Base-by-base conservation (phyloP, 2,329 filamentous ascomycete species). In the Pestalotiopsis sp. region DNA sequence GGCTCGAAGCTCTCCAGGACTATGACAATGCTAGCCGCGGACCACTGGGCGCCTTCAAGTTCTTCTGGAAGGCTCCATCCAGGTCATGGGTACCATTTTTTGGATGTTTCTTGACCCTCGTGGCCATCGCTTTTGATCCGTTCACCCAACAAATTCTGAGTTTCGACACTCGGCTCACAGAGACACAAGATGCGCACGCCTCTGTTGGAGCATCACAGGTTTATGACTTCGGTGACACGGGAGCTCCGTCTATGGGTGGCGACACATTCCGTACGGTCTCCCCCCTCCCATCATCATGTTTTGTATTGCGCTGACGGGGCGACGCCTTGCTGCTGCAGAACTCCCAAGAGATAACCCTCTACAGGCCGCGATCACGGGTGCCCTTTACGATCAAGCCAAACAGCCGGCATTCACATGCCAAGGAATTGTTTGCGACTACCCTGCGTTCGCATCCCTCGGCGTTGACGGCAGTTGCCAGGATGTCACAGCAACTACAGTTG, bases 11-110 rank as follows among this genome's bases (percentile, higher is more conserved):
- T 17, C 57, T 12, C 7, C 52, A 57, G 52, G 23, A 20, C 52
- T 60, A 25, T 23, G 65, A 66, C 14, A 49, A 66, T 11, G 65
- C 65, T 20, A 66, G 65, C 1, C n/a, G 52, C n/a, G 52, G 52
- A n/a, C 17, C 52, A 11, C 52, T 57, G n/a, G 52, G 52, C 23
- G 52, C 52, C 52, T 11, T 57, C 52, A 57, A 57, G 6, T 66
- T 66, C 49, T 66, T 58, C 27, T 58, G n/a, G 17, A 41, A 23
- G 3, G 38, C 17, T 4, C 64, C 64, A 3, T 45, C 64, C 3
- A 66, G 13, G 14, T 58, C 64, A 1, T 39, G 27, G 11, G 14
- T 66, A 49, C 64, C 64, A 9, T 66, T 38, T 17, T 1, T 66
- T 3, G 64, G 49, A 11, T 66, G 64, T 11, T 14, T 17, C 3